A percentile compares a stretch with the other conserved stretches of the same genome.
phyloP scores from a whole-genome alignment of 1,284 basidiomycete genomes.

The Trametes hirsuta region DNA sequence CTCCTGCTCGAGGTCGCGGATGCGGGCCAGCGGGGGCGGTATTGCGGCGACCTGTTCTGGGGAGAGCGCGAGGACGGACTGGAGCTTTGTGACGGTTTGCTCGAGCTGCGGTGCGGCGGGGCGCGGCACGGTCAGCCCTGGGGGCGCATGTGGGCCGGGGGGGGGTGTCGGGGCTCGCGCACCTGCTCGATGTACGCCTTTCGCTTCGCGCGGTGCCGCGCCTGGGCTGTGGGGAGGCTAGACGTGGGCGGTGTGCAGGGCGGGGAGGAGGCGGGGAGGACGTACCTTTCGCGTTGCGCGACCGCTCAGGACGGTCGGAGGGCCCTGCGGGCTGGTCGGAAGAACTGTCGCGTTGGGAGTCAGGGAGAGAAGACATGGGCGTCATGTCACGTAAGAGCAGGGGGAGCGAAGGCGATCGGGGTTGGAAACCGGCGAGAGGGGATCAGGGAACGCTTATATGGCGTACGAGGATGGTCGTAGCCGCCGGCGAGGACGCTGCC shows the following conservation, averaged over 20 bases:
- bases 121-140: background rate
- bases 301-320: slow-evolving; percentile 67
- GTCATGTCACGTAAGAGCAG: slow-evolving; percentile 39
- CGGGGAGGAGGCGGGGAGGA: background rate
- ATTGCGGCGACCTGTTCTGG: slow-evolving; percentile 71
- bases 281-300: slow-evolving; percentile 42
- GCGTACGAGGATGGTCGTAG: slow-evolving; percentile 24
- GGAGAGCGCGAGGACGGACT: slow-evolving; percentile 68
- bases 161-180: slow-evolving; percentile 23
- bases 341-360: slow-evolving; percentile 23
- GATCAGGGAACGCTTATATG: slow-evolving; percentile 35
- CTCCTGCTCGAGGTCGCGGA: slow-evolving; percentile 78
- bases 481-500: slow-evolving; percentile 20
- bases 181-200: slow-evolving; percentile 93
- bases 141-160: background rate
- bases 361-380: slow-evolving; percentile 34
- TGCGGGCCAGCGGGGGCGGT: slow-evolving; percentile 68
- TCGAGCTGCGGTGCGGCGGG: slow-evolving; percentile 56
- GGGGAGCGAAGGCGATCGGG: slow-evolving; percentile 35
- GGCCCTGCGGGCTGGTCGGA: slow-evolving; percentile 20
- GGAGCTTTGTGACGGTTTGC: slow-evolving; percentile 79
- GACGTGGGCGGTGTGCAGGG: background rate
- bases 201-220: slow-evolving; percentile 88
- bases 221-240: slow-evolving; percentile 63
- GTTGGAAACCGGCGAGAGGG: slow-evolving; percentile 30